Evolutionary conservation across 345 rosid species (phyloP), one percentile per base, ranked within the genome.

Genomic region (Aquilaria yunnanensis): DNA sequence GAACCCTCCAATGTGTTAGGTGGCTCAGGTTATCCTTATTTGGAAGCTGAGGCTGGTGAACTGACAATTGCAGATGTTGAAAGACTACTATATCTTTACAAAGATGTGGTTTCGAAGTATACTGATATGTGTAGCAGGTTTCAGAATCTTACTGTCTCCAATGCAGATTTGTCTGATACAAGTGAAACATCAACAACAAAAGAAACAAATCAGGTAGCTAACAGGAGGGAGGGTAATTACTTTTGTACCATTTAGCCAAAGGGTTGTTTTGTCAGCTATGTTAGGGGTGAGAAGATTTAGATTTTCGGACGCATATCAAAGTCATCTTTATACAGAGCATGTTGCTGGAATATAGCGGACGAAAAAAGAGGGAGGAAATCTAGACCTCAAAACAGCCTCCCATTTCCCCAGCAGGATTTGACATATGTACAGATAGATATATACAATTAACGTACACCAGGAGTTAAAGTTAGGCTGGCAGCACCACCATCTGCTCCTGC

Each of bases 91-190:
- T 65, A 60, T 55, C 41, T 85, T 55, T 80, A 81, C 82, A 85
- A 89, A 73, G 84, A 78, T 57, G 78, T 79, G 47, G 87, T 82
- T 34, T 64, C 66, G 12, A 85, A 75, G 70, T 79, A 78, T 51
- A 70, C 74, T 41, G 71, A 63, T 54, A 70, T 83, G 10, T 66
- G 74, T 68, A 50, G 51, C 46, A 64, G 77, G 12, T 68, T 78
- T 68, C 65, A 77, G 64, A 76, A 56, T 14, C 57, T 66, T 59
- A 63, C 77, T 6, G 2, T 63, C 43, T 57, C 64, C 47, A 75
- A 66, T 59, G 46, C 48, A 37, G 68, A 12, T 52, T 62, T 56
- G 14, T 47, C 60, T 10, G 46, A 7, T 31, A n/a, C 32, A 14
- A 65, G 60, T 54, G 75, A 56, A 23, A 56, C 57, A 5, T 50